Evolutionary conservation across 805 yeast species (phyloP).

Genomic region (Cyberlindnera americana): DNA sequence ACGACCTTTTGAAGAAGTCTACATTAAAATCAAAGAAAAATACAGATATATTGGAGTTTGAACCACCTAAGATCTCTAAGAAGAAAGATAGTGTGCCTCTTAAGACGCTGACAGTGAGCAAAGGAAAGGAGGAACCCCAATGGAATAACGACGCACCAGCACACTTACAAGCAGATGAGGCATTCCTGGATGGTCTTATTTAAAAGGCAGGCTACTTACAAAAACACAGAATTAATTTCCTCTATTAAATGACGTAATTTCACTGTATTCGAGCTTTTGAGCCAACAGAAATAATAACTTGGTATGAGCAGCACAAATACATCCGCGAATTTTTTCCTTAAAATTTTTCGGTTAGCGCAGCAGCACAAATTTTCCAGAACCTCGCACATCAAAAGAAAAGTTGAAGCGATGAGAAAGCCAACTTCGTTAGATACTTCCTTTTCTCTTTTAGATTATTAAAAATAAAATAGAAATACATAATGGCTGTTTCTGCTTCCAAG

Average conservation of each 20-base stretch:
- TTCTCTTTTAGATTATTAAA: neutral
- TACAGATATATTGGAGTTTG: neutral
- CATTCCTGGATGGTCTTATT: conserved; percentile 22
- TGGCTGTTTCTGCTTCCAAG: conserved; percentile 73
- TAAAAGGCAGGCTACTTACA: no score
- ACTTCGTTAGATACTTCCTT: neutral
- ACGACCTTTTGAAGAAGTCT: conserved; percentile 14
- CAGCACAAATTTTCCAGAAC: conserved; percentile 11
- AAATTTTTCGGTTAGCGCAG: conserved; percentile 11
- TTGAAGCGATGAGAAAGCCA: neutral
- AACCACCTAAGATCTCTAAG: conserved; percentile 1
- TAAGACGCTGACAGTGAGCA: neutral
- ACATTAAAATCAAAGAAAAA: conserved; percentile 5
- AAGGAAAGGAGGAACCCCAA: conserved; percentile 1
- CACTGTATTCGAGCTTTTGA: no score
- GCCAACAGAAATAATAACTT: no score
- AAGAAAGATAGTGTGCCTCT: conserved; percentile 1
- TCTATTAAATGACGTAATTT: neutral
- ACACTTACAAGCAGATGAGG: conserved; percentile 20
- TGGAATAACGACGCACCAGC: conserved; percentile 18
- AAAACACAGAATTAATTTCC: no score
- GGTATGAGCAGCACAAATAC: no score
- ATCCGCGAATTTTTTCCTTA: neutral
- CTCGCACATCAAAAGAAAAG: neutral
- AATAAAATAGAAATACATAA: neutral